phyloP scores from a whole-genome alignment of 305 asterid species.

The Salvia sclarea region DNA sequence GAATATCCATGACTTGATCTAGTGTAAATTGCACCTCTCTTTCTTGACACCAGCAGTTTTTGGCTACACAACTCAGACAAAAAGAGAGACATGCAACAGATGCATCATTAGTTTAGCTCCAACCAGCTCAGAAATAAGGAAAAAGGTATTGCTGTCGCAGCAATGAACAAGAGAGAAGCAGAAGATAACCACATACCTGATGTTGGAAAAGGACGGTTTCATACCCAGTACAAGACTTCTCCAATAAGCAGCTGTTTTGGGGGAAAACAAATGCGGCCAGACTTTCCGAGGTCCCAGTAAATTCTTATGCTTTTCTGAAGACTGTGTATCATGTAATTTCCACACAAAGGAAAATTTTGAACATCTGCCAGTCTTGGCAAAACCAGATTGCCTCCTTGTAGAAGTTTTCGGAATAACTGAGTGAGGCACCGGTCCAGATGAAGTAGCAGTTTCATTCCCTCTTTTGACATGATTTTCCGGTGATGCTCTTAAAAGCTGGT shows the following conservation, averaged over 20 bases:
- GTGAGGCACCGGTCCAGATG: constrained; percentile 38
- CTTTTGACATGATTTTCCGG: constrained; percentile 41
- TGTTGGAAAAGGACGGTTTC: constrained; percentile 39
- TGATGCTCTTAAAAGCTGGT: constrained; percentile 82
- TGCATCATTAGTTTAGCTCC: constrained; percentile 30
- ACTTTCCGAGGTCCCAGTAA: constrained; percentile 49
- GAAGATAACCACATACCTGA: constrained; percentile 51
- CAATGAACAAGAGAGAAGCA: constrained; percentile 23
- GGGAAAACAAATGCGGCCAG: constrained; percentile 58
- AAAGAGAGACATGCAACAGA: constrained; percentile 26
- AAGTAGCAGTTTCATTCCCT: constrained; percentile 41
- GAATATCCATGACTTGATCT: constrained; percentile 85
- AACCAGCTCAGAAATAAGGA: constrained; percentile 8
- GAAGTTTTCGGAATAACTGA: constrained; percentile 37
- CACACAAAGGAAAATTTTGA: constrained; percentile 71
- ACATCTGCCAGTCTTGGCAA: constrained; percentile 41
- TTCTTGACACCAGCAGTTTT: constrained; percentile 65
- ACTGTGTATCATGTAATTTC: constrained; percentile 57
- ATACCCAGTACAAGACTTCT: constrained; percentile 51
- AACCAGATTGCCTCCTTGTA: constrained; percentile 50
- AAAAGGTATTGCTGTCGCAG: constrained; percentile 17
- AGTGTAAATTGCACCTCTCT: constrained; percentile 81
- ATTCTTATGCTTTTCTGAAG: constrained; percentile 52
- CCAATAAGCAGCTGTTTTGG: constrained; percentile 71
- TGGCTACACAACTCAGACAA: constrained; percentile 49